These are phyloP conservation scores for Suillus tomentosus DNA, from an alignment of 768 basidiomycete species.

Conservation along the genomic window DNA sequence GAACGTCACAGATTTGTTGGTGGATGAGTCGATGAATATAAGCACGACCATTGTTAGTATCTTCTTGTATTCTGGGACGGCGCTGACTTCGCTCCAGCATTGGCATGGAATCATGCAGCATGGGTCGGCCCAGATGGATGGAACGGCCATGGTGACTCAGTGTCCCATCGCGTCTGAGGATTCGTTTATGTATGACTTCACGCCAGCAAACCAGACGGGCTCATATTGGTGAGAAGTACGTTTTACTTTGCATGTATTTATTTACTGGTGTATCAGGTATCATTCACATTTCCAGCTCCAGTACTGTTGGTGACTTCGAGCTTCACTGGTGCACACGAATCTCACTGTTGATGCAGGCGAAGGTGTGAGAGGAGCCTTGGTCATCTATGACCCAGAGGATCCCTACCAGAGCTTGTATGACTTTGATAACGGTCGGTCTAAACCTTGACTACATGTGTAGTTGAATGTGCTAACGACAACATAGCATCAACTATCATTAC, in stretches of 20 bases:
- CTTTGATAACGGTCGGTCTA: conserved; percentile 31
- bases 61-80: neutral
- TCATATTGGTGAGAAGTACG: conserved; percentile 42
- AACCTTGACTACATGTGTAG: neutral
- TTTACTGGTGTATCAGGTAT: conserved; percentile 2
- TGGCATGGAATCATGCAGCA: conserved; percentile 50
- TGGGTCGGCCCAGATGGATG: conserved; percentile 42
- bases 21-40: conserved; percentile 39
- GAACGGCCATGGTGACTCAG: conserved; percentile 43
- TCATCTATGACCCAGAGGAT: conserved; percentile 43
- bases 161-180: conserved; percentile 40
- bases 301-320: conserved; percentile 32
- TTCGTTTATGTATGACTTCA: conserved; percentile 40
- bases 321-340: neutral
- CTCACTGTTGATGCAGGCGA: conserved; percentile 5
- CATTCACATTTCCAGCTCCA: conserved; percentile 46
- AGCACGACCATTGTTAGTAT: conserved; percentile 39
- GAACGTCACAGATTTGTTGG: conserved; percentile 39
- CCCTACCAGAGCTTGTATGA: conserved; percentile 30
- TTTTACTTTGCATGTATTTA: neutral
- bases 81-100: neutral
- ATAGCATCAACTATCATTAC: conserved; percentile 34
- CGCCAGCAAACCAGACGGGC: conserved; percentile 24
- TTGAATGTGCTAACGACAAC: neutral
- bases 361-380: conserved; percentile 29